Percentiles rank a stretch among this genome's conserved stretches.
phyloP scores from a whole-genome alignment of 306 rosid species.

The Casuarina glauca region DNA sequence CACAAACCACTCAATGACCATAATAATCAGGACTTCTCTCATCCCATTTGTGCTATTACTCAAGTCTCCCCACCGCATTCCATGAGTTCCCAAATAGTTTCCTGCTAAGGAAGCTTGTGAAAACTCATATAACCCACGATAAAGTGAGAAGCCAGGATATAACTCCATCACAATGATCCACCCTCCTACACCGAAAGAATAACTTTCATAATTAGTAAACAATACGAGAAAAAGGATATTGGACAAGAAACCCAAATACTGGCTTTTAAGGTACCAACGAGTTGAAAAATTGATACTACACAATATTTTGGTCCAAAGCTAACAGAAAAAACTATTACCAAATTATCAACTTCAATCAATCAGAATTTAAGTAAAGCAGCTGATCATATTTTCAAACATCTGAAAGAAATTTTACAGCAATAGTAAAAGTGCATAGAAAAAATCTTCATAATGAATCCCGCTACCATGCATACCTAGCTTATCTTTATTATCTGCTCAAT shows the following conservation, averaged over 20 bases:
- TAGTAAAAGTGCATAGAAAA: not conserved
- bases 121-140: constrained; percentile 79
- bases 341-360: too few species aligned
- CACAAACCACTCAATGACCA: constrained; percentile 69
- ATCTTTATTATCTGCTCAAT: not conserved
- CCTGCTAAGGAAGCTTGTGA: constrained; percentile 53
- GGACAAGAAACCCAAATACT: not conserved
- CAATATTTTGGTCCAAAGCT: not conserved
- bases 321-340: not conserved
- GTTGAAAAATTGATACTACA: not conserved
- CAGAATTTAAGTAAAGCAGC: too few species aligned
- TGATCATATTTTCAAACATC: not conserved
- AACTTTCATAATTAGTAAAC: not conserved
- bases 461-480: not conserved
- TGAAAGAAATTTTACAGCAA: not conserved
- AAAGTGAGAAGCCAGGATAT: constrained; percentile 77
- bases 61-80: constrained; percentile 79
- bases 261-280: not conserved
- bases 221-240: constrained; percentile 20
- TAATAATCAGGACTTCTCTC: constrained; percentile 63
- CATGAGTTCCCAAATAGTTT: constrained; percentile 53
- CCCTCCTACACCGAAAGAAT: constrained; percentile 39
- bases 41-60: constrained; percentile 63
- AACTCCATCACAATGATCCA: constrained; percentile 74
- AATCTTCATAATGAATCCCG: not conserved